These are phyloP conservation scores for Verticillium dahliae DNA, from an alignment of 2,329 filamentous ascomycete species.

Conservation along the genomic window DNA sequence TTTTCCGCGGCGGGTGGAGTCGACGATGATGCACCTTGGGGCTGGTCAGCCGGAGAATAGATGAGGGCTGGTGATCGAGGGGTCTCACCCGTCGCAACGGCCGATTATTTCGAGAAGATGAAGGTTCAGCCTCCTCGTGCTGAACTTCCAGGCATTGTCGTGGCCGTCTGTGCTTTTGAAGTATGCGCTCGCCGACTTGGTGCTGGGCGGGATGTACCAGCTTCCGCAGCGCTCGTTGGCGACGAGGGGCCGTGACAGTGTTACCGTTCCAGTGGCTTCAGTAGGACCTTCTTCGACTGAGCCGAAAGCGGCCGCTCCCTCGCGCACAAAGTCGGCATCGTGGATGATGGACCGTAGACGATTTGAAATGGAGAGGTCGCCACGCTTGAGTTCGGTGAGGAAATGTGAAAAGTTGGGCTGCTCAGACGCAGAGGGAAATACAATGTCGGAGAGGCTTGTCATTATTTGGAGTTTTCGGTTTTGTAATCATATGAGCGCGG, in stretches of 20 bases:
- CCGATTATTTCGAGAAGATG: constrained; percentile 68
- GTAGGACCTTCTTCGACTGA: background rate
- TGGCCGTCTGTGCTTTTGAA: constrained; percentile 99
- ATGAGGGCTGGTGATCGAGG: background rate
- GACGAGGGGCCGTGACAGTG: constrained; percentile 58
- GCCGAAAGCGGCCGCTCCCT: constrained; percentile 46
- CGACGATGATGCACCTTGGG: constrained; percentile 70
- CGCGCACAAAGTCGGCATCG: constrained; percentile 69
- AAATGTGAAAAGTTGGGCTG: constrained; percentile 63
- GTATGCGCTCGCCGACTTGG: constrained; percentile 71
- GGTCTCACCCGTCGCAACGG: constrained; percentile 55
- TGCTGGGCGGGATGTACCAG: constrained; percentile 74
- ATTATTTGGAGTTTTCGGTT: background rate
- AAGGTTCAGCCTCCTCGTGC: constrained; percentile 74
- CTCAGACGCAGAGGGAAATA: constrained; percentile 40
- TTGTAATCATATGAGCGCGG: background rate
- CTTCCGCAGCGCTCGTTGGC: constrained; percentile 94
- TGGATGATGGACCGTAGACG: constrained; percentile 70
- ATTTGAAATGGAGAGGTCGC: constrained; percentile 73
- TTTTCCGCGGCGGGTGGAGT: constrained; percentile 89
- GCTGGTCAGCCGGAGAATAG: background rate
- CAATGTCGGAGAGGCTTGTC: constrained; percentile 30
- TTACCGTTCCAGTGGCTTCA: background rate
- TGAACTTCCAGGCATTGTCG: constrained; percentile 85
- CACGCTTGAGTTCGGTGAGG: constrained; percentile 66